Evolutionary conservation across 2,329 filamentous ascomycete species (phyloP).

Genomic region (Pseudogymnoascus sp.): DNA sequence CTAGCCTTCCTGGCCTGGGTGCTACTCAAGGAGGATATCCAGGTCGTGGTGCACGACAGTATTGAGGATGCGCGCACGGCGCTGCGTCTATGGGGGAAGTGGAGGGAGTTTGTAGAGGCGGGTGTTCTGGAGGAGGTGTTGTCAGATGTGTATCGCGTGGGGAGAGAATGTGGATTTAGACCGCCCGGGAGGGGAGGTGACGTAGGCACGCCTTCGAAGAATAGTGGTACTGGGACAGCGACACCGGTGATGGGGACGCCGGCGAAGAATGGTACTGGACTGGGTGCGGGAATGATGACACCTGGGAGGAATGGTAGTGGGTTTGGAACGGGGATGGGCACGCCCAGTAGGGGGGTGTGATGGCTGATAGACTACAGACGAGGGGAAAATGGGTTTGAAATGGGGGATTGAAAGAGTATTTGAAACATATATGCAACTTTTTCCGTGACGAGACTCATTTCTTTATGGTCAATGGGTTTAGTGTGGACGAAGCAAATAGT

Average conservation of each 20-base stretch:
- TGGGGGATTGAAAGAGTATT: not conserved
- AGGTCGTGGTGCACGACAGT: conserved; percentile 84
- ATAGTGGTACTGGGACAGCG: not conserved
- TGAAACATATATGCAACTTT: not conserved
- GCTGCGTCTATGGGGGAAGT: conserved; percentile 80
- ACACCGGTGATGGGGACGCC: not conserved
- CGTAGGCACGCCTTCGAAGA: not conserved
- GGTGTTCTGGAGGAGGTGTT: conserved; percentile 77
- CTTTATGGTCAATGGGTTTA: not conserved
- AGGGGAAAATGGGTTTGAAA: not conserved
- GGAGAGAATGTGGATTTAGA: conserved; percentile 48
- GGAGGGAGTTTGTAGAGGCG: conserved; percentile 78
- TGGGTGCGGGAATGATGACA: not conserved
- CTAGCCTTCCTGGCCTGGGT: conserved; percentile 88
- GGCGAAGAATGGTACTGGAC: not conserved
- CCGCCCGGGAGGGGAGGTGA: conserved; percentile 32
- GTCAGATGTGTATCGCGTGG: conserved; percentile 73
- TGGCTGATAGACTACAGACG: not conserved
- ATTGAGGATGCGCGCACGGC: conserved; percentile 94
- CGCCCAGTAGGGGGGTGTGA: not conserved
- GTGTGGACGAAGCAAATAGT: not conserved
- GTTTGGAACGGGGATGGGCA: not conserved
- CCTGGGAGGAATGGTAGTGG: not conserved
- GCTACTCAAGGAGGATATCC: conserved; percentile 87
- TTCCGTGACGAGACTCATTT: not conserved